Evolutionary conservation across 257 asterid genomes (phyloP).

Genomic region (Solanum bulbocastanum): DNA sequence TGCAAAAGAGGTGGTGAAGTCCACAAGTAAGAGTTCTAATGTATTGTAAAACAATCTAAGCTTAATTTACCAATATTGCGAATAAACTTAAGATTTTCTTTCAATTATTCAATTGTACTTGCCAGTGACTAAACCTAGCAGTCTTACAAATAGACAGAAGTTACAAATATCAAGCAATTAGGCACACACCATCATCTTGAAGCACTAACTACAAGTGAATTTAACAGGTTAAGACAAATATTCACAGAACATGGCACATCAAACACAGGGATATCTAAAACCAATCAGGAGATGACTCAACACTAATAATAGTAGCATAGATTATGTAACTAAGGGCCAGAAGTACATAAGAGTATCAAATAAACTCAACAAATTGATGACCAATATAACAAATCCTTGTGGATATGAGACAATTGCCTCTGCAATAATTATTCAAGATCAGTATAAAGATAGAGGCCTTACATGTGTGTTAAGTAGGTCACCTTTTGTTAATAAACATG

Average conservation of each 20-base stretch:
- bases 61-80: background rate
- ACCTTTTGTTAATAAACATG: background rate
- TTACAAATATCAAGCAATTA: background rate
- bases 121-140: background rate
- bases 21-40: background rate
- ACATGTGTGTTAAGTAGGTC: background rate
- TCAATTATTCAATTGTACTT: background rate
- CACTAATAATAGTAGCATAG: background rate
- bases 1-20: slow-evolving; percentile 4
- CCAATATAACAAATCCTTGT: background rate
- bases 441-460: background rate
- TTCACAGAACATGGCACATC: background rate
- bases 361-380: background rate
- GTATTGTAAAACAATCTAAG: background rate
- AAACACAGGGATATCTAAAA: background rate
- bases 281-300: background rate
- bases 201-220: background rate
- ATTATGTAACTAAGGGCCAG: background rate
- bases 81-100: background rate
- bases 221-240: background rate
- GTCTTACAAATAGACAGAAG: background rate
- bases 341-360: background rate
- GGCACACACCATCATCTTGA: background rate
- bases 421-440: background rate
- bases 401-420: background rate